Evolutionary conservation across 257 asterid species (phyloP), one percentile per base, ranked within the genome.

Genomic region (Sherardia arvensis): DNA sequence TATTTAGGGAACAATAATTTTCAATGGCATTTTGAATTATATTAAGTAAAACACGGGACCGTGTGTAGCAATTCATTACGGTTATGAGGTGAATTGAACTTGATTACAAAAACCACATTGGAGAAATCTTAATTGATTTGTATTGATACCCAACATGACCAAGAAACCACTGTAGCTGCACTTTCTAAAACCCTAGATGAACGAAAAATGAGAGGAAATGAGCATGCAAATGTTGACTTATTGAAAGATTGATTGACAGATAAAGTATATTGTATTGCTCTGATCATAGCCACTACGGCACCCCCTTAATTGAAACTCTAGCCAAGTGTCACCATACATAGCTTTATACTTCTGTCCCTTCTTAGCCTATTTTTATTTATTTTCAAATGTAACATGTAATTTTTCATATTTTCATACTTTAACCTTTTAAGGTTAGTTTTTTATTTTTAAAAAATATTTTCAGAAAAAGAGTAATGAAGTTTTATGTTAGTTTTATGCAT

Each of bases 281-380:
- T 15, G 51, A 69, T 29, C 43, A 58, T 5, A 56, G 38, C 22
- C 28, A 27, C 21, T 36, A 36, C 28, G n/a, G n/a, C n/a, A n/a
- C n/a, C n/a, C n/a, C 60, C 60, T 18, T 15, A 4, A 1, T 56
- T 56, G 34, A 34, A 58, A 64, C 53, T 49, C 65, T 48, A 53
- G 47, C 53, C 60, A 68, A 78, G 66, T 76, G 70, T 63, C 73
- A 84, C 78, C 79, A 76, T 78, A 81, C 80, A 74, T 15, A 11
- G 28, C 30, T 20, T 54, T n/a, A n/a, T n/a, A n/a, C n/a, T 20
- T 10, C 23, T 14, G 57, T 75, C 63, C 71, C 56, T 65, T 62
- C 65, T 53, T 3, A 12, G 40, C 11, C 8, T 34, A 34, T 2
- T 38, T 72, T 26, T 79, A 69, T 76, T 80, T 75, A 75, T 45